Percentiles rank a stretch among this genome's conserved stretches.
Evolutionary conservation across 768 basidiomycete genomes (phyloP).

Genomic region (Omphalotus guepiniiformis): DNA sequence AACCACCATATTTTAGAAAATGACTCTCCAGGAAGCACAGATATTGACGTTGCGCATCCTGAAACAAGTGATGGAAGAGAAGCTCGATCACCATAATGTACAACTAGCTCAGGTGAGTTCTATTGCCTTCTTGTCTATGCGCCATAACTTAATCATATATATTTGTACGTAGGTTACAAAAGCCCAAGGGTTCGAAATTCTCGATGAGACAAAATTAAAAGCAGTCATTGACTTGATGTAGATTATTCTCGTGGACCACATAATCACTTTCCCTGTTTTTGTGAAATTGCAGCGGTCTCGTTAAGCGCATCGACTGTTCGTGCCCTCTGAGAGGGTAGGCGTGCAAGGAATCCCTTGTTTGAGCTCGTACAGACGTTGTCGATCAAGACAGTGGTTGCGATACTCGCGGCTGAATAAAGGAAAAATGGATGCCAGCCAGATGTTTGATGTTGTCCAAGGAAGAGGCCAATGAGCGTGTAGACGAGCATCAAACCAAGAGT

Average conservation of each 20-base stretch:
- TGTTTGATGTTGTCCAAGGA: slow-evolving; percentile 15
- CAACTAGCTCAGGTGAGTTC: slow-evolving; percentile 84
- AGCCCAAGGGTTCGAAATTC: slow-evolving; percentile 82
- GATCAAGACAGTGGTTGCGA: too few relatives aligned
- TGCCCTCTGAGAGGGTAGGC: too few relatives aligned
- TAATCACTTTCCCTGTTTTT: too few relatives aligned
- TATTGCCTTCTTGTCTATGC: not conserved
- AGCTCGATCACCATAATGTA: slow-evolving; percentile 97
- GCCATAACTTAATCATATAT: not conserved
- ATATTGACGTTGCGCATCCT: slow-evolving; percentile 80
- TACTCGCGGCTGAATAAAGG: too few relatives aligned
- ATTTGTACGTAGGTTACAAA: slow-evolving; percentile 61
- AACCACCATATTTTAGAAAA: slow-evolving; percentile 56
- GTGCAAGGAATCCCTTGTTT: too few relatives aligned
- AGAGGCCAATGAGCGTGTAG: slow-evolving; percentile 27
- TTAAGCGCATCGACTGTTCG: too few relatives aligned
- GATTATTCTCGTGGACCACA: too few relatives aligned
- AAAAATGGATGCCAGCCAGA: slow-evolving; percentile 3
- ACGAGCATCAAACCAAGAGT: slow-evolving; percentile 28
- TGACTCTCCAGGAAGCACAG: slow-evolving; percentile 87
- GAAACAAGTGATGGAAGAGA: slow-evolving; percentile 99
- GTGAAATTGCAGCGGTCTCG: too few relatives aligned
- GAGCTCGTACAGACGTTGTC: too few relatives aligned
- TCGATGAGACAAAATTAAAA: slow-evolving; percentile 78
- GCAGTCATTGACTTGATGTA: slow-evolving; percentile 81